Evolutionary conservation across 2,329 filamentous ascomycete genomes (phyloP).

Genomic region (Alternaria sp.): DNA sequence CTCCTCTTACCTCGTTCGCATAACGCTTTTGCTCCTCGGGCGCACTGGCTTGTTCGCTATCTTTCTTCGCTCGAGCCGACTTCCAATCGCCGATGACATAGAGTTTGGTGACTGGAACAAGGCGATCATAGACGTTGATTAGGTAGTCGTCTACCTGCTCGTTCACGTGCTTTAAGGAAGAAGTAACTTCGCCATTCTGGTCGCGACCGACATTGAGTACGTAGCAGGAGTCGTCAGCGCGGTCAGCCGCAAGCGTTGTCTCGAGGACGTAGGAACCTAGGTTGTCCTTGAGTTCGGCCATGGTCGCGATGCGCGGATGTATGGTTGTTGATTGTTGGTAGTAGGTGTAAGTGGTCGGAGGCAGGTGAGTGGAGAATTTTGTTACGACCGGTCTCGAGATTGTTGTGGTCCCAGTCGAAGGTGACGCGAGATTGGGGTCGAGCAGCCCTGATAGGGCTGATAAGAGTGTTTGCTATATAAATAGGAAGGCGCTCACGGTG

Average conservation of each 20-base stretch:
- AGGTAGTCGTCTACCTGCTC: constrained; percentile 12
- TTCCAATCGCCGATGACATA: constrained; percentile 37
- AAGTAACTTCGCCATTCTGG: constrained; percentile 5
- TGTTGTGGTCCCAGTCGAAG: not conserved
- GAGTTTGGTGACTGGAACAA: constrained; percentile 24
- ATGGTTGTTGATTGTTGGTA: not conserved
- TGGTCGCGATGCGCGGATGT: not conserved
- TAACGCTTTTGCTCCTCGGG: not conserved
- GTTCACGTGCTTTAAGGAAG: constrained; percentile 18
- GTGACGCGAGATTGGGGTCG: not conserved
- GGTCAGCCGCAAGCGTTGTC: constrained; percentile 15
- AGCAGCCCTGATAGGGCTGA: not conserved
- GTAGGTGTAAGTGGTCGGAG: not conserved
- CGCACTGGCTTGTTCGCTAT: not conserved
- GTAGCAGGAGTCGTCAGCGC: constrained; percentile 14
- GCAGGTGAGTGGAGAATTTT: not conserved
- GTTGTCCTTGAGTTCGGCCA: constrained; percentile 18
- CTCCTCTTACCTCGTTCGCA: not conserved
- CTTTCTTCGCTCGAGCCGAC: not conserved
- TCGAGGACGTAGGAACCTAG: constrained; percentile 22
- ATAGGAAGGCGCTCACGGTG: constrained; percentile 11
- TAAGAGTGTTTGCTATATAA: constrained; percentile 13
- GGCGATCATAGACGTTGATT: not conserved
- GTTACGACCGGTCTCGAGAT: not conserved
- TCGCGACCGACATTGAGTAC: constrained; percentile 25